A percentile compares a stretch with the other conserved stretches of the same genome.
These are phyloP conservation scores for Trapa incisa DNA, from an alignment of 345 rosid species.

Conservation along the genomic window DNA sequence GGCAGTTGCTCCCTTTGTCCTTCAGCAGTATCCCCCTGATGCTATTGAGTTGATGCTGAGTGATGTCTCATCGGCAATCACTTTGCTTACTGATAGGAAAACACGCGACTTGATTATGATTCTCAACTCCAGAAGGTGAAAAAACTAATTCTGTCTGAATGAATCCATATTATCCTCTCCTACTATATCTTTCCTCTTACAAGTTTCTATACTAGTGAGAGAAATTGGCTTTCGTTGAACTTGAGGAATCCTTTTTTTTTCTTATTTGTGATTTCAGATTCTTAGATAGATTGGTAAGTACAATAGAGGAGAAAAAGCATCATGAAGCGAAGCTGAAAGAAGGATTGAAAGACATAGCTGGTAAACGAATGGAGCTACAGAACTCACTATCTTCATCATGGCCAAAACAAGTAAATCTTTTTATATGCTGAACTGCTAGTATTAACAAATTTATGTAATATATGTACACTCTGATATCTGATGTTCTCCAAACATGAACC, in stretches of 20 bases:
- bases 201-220: background rate
- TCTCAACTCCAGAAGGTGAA: conserved; percentile 84
- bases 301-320: conserved; percentile 80
- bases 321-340: conserved; percentile 71
- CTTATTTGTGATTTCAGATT: conserved; percentile 26
- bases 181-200: background rate
- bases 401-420: conserved; percentile 72
- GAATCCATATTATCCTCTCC: background rate
- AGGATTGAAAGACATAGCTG: conserved; percentile 64
- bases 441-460: background rate
- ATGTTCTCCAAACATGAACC: background rate
- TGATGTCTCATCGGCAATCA: conserved; percentile 49
- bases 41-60: conserved; percentile 57
- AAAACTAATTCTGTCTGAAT: background rate
- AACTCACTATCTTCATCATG: conserved; percentile 77
- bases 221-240: background rate
- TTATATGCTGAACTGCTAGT: background rate
- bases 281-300: conserved; percentile 67
- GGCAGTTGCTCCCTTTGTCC: conserved; percentile 77
- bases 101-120: conserved; percentile 79
- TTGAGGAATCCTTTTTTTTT: background rate
- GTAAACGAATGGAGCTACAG: conserved; percentile 83
- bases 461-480: background rate
- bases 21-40: conserved; percentile 80
- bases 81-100: conserved; percentile 73